Percentiles rank a stretch among this genome's conserved stretches.
Evolutionary conservation across 805 yeast genomes (phyloP).

Genomic region (Debaryomyces maramus): DNA sequence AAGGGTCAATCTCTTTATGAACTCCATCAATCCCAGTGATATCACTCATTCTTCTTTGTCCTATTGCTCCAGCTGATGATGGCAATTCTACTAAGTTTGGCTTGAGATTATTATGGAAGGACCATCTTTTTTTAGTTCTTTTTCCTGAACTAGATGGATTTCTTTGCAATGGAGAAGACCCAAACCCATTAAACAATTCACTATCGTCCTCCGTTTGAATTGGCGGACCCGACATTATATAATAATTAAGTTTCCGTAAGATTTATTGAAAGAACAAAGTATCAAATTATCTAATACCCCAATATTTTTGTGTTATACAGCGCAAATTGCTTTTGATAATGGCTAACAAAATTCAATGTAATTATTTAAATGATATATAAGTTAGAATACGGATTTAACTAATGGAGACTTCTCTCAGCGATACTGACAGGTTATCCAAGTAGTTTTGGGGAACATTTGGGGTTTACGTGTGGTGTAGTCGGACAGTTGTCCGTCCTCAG

Average conservation of each 20-base stretch:
- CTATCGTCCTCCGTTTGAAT: slow-evolving; percentile 16
- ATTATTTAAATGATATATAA: too few relatives aligned
- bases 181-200: slow-evolving; percentile 38
- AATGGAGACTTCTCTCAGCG: too few relatives aligned
- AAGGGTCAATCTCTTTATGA: slow-evolving; percentile 60
- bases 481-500: too few relatives aligned
- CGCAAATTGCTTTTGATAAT: too few relatives aligned
- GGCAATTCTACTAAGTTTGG: slow-evolving; percentile 41
- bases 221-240: neutral
- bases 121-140: slow-evolving; percentile 44
- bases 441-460: too few relatives aligned
- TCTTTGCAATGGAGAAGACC: slow-evolving; percentile 31
- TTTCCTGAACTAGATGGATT: slow-evolving; percentile 28
- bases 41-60: slow-evolving; percentile 39
- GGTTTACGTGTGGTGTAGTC: too few relatives aligned
- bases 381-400: too few relatives aligned
- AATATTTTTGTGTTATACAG: slow-evolving; percentile 1
- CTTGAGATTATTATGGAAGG: slow-evolving; percentile 37
- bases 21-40: slow-evolving; percentile 54
- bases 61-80: slow-evolving; percentile 19
- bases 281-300: too few relatives aligned
- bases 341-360: too few relatives aligned
- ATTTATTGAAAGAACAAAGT: too few relatives aligned
- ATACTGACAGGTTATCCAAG: too few relatives aligned
- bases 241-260: too few relatives aligned